phyloP scores from a whole-genome alignment of 345 rosid genomes.

The Populus euphratica region DNA sequence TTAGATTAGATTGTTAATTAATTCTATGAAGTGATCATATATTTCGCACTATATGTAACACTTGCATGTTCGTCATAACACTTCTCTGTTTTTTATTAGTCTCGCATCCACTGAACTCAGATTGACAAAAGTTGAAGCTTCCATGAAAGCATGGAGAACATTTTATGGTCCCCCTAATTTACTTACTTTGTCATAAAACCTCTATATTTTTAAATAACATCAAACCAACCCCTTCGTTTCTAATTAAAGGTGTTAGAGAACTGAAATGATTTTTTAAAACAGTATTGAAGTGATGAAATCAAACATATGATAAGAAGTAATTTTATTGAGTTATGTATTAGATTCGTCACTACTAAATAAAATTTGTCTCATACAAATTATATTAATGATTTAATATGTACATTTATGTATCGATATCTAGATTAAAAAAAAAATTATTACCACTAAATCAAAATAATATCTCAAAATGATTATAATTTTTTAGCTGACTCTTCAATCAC shows the following conservation, averaged over 20 bases:
- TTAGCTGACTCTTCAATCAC: no score
- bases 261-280: no score
- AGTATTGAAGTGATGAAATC: no score
- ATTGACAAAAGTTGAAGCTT: not conserved
- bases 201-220: no score
- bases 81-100: not conserved
- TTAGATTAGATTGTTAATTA: not conserved
- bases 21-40: not conserved
- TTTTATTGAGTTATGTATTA: fast-evolving
- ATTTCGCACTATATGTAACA: not conserved
- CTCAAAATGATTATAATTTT: no score
- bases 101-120: not conserved
- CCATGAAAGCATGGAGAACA: not conserved
- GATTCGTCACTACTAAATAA: fast-evolving
- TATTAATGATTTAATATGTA: no score
- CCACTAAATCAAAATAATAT: fast-evolving
- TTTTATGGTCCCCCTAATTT: not conserved
- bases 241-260: no score
- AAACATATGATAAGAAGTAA: fast-evolving
- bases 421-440: fast-evolving
- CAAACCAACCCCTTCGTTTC: no score
- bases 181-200: not conserved
- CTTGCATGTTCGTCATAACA: not conserved
- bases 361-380: fast-evolving
- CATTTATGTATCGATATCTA: fast-evolving